Conservation (phyloP, 2,329 filamentous ascomycete species). For the Akanthomyces dipterigenus region DNA sequence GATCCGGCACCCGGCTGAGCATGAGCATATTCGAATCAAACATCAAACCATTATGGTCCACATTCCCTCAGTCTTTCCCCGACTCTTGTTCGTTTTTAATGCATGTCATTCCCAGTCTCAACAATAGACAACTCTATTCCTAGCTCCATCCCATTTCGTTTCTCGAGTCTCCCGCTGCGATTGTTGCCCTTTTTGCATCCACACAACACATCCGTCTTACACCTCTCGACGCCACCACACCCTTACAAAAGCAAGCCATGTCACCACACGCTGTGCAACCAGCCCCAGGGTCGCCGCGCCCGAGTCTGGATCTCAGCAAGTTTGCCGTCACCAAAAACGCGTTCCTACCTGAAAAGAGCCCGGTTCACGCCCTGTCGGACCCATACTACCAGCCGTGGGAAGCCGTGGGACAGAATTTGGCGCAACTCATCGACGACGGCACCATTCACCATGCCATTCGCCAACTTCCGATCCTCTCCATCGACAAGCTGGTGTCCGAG, state of each 20-base stretch:
- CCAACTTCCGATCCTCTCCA: constrained; percentile 62
- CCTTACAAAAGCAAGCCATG: constrained; percentile 23
- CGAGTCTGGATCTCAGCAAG: constrained; percentile 24
- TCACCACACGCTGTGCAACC: constrained; percentile 34
- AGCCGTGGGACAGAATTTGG: constrained; percentile 58
- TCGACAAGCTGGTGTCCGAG: constrained; percentile 54
- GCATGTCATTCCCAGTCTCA: not conserved
- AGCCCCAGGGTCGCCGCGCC: constrained; percentile 15
- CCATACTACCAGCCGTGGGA: constrained; percentile 80
- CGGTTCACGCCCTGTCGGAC: constrained; percentile 57
- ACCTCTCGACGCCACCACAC: not conserved
- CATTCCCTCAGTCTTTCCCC: not conserved
- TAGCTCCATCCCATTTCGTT: not conserved
- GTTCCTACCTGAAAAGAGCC: constrained; percentile 69
- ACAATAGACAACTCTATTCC: not conserved
- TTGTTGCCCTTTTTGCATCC: no score
- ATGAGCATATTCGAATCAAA: not conserved
- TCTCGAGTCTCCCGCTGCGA: no score
- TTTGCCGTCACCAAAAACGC: constrained; percentile 51
- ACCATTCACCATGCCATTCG: constrained; percentile 58
- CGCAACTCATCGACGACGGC: constrained; percentile 57
- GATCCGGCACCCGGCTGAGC: not conserved
- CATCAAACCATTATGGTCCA: not conserved
- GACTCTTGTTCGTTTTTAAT: not conserved
- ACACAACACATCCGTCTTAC: not conserved